Evolutionary conservation across 768 basidiomycete genomes (phyloP), one percentile per base, ranked within the genome.

Genomic region (Clitopilus passeckerianus): DNA sequence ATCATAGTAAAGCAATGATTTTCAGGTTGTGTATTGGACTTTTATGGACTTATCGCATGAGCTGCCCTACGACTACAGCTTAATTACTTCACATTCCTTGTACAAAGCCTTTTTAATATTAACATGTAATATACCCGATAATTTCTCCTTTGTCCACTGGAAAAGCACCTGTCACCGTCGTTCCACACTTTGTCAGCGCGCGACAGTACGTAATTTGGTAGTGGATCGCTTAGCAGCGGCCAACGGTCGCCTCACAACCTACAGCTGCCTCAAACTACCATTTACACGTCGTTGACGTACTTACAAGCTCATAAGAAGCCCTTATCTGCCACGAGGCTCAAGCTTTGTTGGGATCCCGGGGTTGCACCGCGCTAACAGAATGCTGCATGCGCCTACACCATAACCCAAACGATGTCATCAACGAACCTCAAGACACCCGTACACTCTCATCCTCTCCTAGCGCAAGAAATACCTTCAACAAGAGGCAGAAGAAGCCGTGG

Each of bases 381-480:
- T 50, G 46, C n/a, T n/a, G n/a, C 16, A 18, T 50, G 46, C 46
- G n/a, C 46, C 16, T 5, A 20, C 10, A 50, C 46, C 16, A 50
- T 50, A 50, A 50, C 46, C 20, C 18, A 30, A 43, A 57, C 60
- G 44, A 61, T 57, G 60, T 57, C 57, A 61, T 44, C 56, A 22
- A 53, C 53, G 59, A 56, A 55, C 54, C 35, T 37, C 54, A 55
- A 55, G 54, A 55, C 54, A n/a, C 54, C 54, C 6, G 54, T 55
- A 18, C 54, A 55, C 30, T 55, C 54, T 34, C 54, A 55, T 23
- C 54, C 54, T 9, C 54, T 55, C 22, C 22, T 37, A 18, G 24
- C 35, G 14, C 33, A 55, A 33, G 54, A 55, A 55, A 55, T 27
- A 33, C 24, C 54, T 34, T 34, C 54, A 18, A 33, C 33, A 24